These are phyloP conservation scores for Fusarium bulbicola DNA, from an alignment of 2,329 filamentous ascomycete genomes.

Conservation along the genomic window DNA sequence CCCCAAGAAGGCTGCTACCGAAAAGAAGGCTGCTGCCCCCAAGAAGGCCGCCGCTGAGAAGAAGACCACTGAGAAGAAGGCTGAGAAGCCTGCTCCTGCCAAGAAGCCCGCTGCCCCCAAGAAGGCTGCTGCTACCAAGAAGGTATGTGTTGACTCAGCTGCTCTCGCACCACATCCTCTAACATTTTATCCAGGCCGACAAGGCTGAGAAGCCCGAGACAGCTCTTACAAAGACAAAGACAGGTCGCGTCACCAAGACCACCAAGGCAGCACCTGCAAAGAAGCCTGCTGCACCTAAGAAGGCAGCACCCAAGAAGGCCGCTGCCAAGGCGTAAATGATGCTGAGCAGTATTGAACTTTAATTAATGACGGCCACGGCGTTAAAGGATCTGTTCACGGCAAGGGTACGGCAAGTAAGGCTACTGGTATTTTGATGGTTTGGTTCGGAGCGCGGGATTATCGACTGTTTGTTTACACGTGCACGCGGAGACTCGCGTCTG, in stretches of 20 bases:
- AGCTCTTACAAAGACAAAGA: slow-evolving; percentile 83
- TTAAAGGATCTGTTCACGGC: slow-evolving; percentile 45
- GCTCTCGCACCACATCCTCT: background rate
- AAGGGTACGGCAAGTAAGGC: slow-evolving; percentile 39
- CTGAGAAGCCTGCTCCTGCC: slow-evolving; percentile 52
- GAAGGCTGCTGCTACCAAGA: slow-evolving; percentile 44
- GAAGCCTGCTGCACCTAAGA: slow-evolving; percentile 52
- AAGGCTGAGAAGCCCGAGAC: slow-evolving; percentile 70
- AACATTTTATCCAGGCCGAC: slow-evolving; percentile 26
- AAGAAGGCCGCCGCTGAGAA: slow-evolving; percentile 42
- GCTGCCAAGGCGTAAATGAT: slow-evolving; percentile 53
- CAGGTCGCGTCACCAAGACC: slow-evolving; percentile 82
- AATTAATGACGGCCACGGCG: slow-evolving; percentile 53
- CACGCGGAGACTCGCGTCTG: slow-evolving; percentile 29
- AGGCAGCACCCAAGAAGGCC: slow-evolving; percentile 56
- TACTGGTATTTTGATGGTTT: slow-evolving; percentile 41
- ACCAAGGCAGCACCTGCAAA: slow-evolving; percentile 51
- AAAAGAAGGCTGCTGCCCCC: slow-evolving; percentile 50
- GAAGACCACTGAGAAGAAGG: slow-evolving; percentile 27
- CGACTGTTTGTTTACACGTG: slow-evolving; percentile 38
- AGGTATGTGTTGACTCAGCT: slow-evolving; percentile 16
- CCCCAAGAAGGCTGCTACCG: slow-evolving; percentile 51
- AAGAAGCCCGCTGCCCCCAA: slow-evolving; percentile 47
- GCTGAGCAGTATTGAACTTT: slow-evolving; percentile 39
- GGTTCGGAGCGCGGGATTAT: slow-evolving; percentile 39